A percentile compares a stretch with the other conserved stretches of the same genome.
Evolutionary conservation across 306 rosid genomes (phyloP).

Genomic region (Bauhinia variegata): DNA sequence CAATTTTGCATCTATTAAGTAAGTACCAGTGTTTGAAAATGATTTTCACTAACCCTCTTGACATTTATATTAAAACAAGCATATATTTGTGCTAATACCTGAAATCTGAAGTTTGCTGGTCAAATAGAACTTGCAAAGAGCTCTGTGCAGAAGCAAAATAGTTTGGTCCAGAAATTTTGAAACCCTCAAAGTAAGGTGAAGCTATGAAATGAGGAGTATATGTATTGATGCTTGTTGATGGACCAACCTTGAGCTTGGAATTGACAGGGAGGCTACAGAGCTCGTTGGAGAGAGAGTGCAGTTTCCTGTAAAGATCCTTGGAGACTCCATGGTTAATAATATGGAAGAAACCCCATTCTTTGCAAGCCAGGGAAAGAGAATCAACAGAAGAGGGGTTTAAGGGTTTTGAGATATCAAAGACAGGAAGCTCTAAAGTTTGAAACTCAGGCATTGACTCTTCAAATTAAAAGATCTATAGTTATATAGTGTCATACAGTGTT

Average conservation of each 20-base stretch:
- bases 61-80: background rate
- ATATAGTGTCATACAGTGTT: no score
- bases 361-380: constrained; percentile 51
- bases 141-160: constrained; percentile 55
- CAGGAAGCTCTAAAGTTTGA: constrained; percentile 52
- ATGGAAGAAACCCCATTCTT: constrained; percentile 64
- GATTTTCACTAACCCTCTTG: no score
- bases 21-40: no score
- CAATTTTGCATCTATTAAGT: no score
- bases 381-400: constrained; percentile 43
- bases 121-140: constrained; percentile 44
- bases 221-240: constrained; percentile 50
- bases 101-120: constrained; percentile 43
- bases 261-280: constrained; percentile 55
- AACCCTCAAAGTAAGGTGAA: constrained; percentile 65
- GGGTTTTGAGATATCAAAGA: constrained; percentile 55
- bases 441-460: constrained; percentile 34
- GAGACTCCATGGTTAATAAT: constrained; percentile 65
- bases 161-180: constrained; percentile 57
- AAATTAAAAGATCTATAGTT: no score
- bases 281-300: constrained; percentile 44
- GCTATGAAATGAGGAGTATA: constrained; percentile 67
- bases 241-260: constrained; percentile 61
- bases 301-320: constrained; percentile 45
- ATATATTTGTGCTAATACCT: constrained; percentile 34